These are phyloP conservation scores for Musa beccarii DNA, from an alignment of 176 grass and related monocot genomes.

Conservation along the genomic window DNA sequence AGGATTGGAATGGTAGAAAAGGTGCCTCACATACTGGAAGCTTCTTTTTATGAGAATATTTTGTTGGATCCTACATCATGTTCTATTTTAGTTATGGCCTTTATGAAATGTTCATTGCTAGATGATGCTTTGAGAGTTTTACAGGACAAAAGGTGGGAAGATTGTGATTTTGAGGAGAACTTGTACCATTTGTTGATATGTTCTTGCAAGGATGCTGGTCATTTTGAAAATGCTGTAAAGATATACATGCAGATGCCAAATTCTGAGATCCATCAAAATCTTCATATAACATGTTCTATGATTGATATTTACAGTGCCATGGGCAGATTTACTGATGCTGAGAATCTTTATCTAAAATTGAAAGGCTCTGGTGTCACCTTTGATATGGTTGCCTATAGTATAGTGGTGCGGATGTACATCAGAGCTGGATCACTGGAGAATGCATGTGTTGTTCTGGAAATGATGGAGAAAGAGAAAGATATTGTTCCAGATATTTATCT, in stretches of 20 bases:
- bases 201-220: constrained; percentile 70
- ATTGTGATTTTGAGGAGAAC: constrained; percentile 68
- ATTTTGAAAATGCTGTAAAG: constrained; percentile 49
- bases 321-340: constrained; percentile 62
- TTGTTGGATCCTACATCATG: constrained; percentile 63
- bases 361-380: constrained; percentile 37
- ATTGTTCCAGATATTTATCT: constrained; percentile 84
- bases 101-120: constrained; percentile 62
- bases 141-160: constrained; percentile 67
- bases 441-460: constrained; percentile 68
- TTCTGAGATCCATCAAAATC: constrained; percentile 39
- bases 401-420: constrained; percentile 72
- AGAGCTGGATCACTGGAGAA: constrained; percentile 49
- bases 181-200: constrained; percentile 89
- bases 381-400: constrained; percentile 87
- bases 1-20: constrained; percentile 44
- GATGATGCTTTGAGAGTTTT: constrained; percentile 70
- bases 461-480: constrained; percentile 67
- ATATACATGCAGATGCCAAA: constrained; percentile 59
- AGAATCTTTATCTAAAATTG: constrained; percentile 50
- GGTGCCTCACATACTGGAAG: constrained; percentile 45
- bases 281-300: constrained; percentile 71
- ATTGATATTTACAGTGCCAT: constrained; percentile 70
- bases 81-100: constrained; percentile 63
- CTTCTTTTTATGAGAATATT: constrained; percentile 63